These are phyloP conservation scores for Fagus crenata DNA, from an alignment of 306 rosid species.

Conservation along the genomic window DNA sequence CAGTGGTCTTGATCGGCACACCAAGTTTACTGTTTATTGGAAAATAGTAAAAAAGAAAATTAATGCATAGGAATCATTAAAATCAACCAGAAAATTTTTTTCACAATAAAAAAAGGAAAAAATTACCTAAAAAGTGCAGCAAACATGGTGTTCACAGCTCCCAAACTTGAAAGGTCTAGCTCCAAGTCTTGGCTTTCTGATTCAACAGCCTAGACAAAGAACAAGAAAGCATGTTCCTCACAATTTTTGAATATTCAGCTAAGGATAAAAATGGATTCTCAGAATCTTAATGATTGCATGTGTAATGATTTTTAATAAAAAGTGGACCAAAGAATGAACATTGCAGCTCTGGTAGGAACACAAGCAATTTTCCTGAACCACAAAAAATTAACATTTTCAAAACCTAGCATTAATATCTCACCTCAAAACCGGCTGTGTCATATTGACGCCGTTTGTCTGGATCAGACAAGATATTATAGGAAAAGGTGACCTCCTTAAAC, in stretches of 20 bases:
- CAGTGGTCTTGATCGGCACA: conserved; percentile 96
- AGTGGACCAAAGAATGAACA: conserved; percentile 16
- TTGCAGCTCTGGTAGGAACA: conserved; percentile 13
- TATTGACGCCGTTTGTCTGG: conserved; percentile 89
- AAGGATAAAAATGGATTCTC: not conserved
- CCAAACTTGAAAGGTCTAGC: conserved; percentile 97
- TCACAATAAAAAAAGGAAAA: conserved; percentile 13
- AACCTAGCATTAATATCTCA: conserved; percentile 35
- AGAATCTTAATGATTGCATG: conserved; percentile 9
- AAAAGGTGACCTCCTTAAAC: conserved; percentile 95
- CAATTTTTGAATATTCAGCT: conserved; percentile 7
- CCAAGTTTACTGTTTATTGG: conserved; percentile 81
- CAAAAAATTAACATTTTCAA: conserved; percentile 19
- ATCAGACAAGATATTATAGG: conserved; percentile 80
- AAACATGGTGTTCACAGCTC: conserved; percentile 96
- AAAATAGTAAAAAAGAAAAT: conserved; percentile 23
- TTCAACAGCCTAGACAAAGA: conserved; percentile 73
- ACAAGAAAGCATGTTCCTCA: conserved; percentile 32
- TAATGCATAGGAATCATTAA: conserved; percentile 1
- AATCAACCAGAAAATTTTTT: not conserved
- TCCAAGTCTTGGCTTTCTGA: conserved; percentile 91
- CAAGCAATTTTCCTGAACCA: conserved; percentile 23
- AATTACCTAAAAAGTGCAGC: conserved; percentile 96
- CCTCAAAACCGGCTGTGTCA: conserved; percentile 97
- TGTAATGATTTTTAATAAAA: not conserved